Evolutionary conservation across 257 asterid genomes (phyloP), one percentile per base, ranked within the genome.

Genomic region (Ehretia macrophylla): DNA sequence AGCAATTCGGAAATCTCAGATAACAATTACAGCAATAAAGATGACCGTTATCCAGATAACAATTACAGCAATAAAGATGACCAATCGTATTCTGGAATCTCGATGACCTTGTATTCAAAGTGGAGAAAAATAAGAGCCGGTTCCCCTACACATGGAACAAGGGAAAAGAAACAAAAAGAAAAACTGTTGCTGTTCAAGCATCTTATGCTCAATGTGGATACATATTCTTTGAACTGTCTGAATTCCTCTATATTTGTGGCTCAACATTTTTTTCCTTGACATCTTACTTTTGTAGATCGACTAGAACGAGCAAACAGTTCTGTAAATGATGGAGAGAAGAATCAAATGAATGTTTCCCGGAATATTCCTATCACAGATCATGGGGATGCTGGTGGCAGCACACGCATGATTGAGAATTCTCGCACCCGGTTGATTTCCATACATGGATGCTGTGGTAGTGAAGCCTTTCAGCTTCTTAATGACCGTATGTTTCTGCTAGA

Each of bases 381-480:
- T 68, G 86, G 83, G 65, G 92, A 84, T 51, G 69, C 82, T 59
- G 76, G 86, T 53, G 71, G 77, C 62, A 63, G 70, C 71, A 55
- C 58, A 68, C 86, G 77, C 39, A 64, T 67, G 55, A 67, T 61
- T 72, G 91, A 84, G 59, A 67, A 65, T 68, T 63, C 56, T 63
- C 75, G 79, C 38, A 60, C 68, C 21, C 75, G 76, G 74, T 72
- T 84, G 60, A 84, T 86, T 59, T 81, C 89, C 32, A 65, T 89
- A 48, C 81, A 75, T 13, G 97, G 95, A 51, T 89, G 94, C 68
- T 65, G 69, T 55, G 77, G 77, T 73, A 81, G 91, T 60, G 95
- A 86, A 59, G 94, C 94, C 64, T 70, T 72, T 62, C 92, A 83
- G 78, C 85, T 84, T 58, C 58, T 83, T 67, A 82, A 76, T 75